These are phyloP conservation scores for Nymphaea colorata DNA, from an alignment of 164 flowering plant genomes.

Conservation along the genomic window DNA sequence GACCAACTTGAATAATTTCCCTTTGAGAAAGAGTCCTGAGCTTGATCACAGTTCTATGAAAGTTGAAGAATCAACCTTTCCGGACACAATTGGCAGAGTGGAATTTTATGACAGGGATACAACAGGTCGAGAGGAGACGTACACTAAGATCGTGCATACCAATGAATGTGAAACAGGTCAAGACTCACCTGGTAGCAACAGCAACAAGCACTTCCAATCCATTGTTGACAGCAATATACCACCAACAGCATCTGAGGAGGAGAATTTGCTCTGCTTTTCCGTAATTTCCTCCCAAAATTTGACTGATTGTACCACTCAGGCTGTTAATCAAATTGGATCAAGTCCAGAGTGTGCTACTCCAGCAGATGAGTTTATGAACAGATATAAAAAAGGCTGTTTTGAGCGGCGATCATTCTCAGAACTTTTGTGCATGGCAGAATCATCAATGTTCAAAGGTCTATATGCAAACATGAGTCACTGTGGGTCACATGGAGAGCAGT, in stretches of 20 bases:
- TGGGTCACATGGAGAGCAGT: constrained; percentile 8
- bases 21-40: not conserved
- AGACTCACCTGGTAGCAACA: not conserved
- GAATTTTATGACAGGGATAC: constrained; percentile 14
- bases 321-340: constrained; percentile 24
- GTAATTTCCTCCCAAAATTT: constrained; percentile 17
- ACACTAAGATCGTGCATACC: not conserved
- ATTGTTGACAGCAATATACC: not conserved
- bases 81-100: not conserved
- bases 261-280: constrained; percentile 6
- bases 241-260: constrained; percentile 10
- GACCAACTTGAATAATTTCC: not conserved
- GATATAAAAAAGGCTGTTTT: constrained; percentile 7
- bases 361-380: constrained; percentile 24
- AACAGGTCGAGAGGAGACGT: not conserved
- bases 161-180: not conserved
- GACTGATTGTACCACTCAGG: constrained; percentile 18
- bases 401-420: constrained; percentile 12
- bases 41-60: not conserved
- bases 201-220: not conserved
- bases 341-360: constrained; percentile 49
- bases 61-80: not conserved
- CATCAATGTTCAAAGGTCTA: constrained; percentile 16
- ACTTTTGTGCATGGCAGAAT: constrained; percentile 16
- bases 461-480: constrained; percentile 9